phyloP scores from a whole-genome alignment of 1,284 basidiomycete genomes.

The Waitea zeae region DNA sequence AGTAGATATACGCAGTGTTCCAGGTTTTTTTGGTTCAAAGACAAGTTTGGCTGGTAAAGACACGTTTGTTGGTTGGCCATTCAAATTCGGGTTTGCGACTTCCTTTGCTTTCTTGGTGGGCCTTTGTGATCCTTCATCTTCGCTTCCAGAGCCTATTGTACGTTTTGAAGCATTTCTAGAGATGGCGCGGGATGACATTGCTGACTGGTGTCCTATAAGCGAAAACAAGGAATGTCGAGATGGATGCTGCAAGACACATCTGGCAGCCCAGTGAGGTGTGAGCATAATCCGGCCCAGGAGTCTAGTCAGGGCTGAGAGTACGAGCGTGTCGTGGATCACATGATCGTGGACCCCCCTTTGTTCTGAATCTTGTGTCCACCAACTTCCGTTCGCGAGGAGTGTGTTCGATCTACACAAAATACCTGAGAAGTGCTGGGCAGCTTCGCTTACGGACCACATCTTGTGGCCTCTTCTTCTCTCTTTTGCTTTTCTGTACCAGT shows the following conservation, averaged over 20 bases:
- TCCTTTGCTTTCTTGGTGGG: slow-evolving; percentile 8
- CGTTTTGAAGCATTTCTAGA: background rate
- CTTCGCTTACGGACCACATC: too few species aligned
- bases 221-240: background rate
- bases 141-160: background rate
- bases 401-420: slow-evolving; percentile 4
- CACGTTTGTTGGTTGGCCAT: slow-evolving; percentile 56
- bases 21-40: slow-evolving; percentile 32
- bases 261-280: background rate
- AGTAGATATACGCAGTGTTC: slow-evolving; percentile 37
- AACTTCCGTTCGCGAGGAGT: too few species aligned
- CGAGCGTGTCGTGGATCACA: too few species aligned
- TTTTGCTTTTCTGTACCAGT: too few species aligned
- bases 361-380: too few species aligned
- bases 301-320: too few species aligned
- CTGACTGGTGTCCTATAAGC: background rate
- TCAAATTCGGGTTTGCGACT: slow-evolving; percentile 11
- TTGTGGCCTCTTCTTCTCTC: too few species aligned
- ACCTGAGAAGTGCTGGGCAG: background rate
- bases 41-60: slow-evolving; percentile 42
- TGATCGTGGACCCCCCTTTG: too few species aligned
- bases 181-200: background rate
- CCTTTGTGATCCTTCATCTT: background rate
- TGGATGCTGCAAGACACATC: background rate
- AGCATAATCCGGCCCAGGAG: too few species aligned